phyloP scores from a whole-genome alignment of 108 stramenopile genomes.

The Mayamaea pseudoterrestris region DNA sequence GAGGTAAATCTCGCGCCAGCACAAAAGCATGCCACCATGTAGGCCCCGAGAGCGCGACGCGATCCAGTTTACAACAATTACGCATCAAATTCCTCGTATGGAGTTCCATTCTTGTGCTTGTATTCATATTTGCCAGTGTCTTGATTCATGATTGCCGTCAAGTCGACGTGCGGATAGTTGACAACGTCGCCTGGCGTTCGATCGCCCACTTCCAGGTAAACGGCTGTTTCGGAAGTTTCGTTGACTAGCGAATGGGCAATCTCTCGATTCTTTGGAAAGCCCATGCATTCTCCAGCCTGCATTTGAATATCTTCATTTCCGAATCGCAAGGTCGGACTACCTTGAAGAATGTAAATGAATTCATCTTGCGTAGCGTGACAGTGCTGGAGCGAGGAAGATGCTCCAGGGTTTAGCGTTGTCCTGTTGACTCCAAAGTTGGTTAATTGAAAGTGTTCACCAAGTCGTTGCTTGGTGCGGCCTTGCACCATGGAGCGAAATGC shows the following conservation, averaged over 20 bases:
- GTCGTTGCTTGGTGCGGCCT: not conserved
- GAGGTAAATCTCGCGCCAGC: too few relatives aligned
- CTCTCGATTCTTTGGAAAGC: not conserved
- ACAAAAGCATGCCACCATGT: too few relatives aligned
- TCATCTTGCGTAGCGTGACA: slow-evolving; percentile 1
- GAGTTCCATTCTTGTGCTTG: slow-evolving; percentile 1
- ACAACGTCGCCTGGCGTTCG: not conserved
- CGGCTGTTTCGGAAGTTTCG: not conserved
- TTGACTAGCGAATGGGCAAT: not conserved
- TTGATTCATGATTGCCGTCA: not conserved
- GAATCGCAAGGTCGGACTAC: not conserved
- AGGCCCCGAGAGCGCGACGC: too few relatives aligned
- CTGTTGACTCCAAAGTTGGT: slow-evolving; percentile 1
- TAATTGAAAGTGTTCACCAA: not conserved
- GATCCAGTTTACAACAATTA: too few relatives aligned
- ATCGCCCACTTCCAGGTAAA: not conserved
- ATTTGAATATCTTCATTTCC: not conserved
- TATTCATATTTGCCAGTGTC: not conserved
- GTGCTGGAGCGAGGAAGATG: not conserved
- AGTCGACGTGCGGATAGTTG: not conserved
- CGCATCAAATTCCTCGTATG: not conserved
- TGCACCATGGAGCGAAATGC: not conserved
- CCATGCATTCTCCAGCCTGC: slow-evolving; percentile 3
- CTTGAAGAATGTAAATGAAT: slow-evolving; percentile 1
- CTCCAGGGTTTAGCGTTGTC: not conserved